Evolutionary conservation across 805 yeast species (phyloP), one percentile per base, ranked within the genome.

Genomic region (Yarrowia sp.): DNA sequence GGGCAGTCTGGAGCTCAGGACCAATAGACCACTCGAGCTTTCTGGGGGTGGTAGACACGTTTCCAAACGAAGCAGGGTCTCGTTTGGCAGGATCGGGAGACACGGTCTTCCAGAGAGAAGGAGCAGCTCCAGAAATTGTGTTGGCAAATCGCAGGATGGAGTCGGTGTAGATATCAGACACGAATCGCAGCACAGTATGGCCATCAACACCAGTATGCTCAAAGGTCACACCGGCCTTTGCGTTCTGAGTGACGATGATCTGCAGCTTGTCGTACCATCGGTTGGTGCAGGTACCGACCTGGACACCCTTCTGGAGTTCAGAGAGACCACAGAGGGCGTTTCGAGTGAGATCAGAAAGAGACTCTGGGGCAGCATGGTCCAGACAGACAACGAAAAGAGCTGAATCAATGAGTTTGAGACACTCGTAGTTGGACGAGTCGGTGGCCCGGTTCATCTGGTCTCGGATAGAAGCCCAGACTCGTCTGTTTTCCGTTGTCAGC

Each of bases 251-350:
- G 68, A 92, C 86, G 67, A 92, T 92, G 72, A 92, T 83, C 78
- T 92, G 97, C 72, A 92, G 79, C 79, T 92, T 92, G 79, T 92
- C 98, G 77, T 92, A 92, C 97, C 97, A 92, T 77, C 98, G 82
- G 78, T 92, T 92, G 42, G 97, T 89, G 79, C 97, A 92, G 5
- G 97, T 91, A 70, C 98, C 98, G 42, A 89, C 89, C 79, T 92
- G 98, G 63, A 92, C 87, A 73, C 97, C 97, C 73, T 90, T 86
- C 71, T 90, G 91, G 48, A 92, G 81, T 45, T 84, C 85, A 12
- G 92, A 87, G 70, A 89, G 85, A 7, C 98, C 98, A 77, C 97
- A 92, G 52, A 92, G 84, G 89, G 91, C 89, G 76, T 92, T 92
- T 75, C 89, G 88, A 15, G 95, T 86, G 74, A 92, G 79, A 70